phyloP scores from a whole-genome alignment of 257 asterid genomes.

The Solanum stenotomum region DNA sequence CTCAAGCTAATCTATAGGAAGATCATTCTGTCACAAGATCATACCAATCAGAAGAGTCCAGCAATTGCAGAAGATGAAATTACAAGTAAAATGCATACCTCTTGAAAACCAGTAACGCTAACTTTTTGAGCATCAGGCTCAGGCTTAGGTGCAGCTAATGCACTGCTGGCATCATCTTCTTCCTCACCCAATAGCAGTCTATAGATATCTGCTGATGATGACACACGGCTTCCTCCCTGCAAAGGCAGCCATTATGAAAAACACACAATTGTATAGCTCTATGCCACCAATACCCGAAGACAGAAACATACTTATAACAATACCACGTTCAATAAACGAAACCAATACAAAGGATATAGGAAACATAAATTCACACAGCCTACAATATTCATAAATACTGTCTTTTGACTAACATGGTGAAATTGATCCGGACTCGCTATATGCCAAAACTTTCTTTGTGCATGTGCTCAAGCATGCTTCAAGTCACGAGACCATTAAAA shows the following conservation, averaged over 20 bases:
- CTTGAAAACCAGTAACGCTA: constrained; percentile 42
- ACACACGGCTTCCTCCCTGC: constrained; percentile 82
- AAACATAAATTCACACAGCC: neutral
- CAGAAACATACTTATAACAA: neutral
- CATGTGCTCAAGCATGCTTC: neutral
- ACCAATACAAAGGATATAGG: neutral
- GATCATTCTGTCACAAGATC: neutral
- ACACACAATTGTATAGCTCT: neutral
- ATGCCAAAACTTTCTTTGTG: neutral
- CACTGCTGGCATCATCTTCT: constrained; percentile 98
- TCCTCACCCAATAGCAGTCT: constrained; percentile 80
- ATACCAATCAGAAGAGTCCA: neutral
- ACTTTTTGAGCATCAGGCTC: constrained; percentile 66
- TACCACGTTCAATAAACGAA: neutral
- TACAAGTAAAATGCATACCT: constrained; percentile 26
- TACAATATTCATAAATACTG: neutral
- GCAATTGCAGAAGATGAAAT: neutral
- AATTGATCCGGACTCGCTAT: neutral
- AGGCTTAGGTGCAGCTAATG: constrained; percentile 74
- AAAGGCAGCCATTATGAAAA: constrained; percentile 14
- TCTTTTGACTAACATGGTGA: neutral
- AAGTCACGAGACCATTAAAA: neutral
- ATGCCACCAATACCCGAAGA: neutral
- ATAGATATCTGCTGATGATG: constrained; percentile 72
- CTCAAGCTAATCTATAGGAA: neutral